Base-by-base conservation (phyloP, 805 yeast species). In the Debaryomyces hansenii region DNA sequence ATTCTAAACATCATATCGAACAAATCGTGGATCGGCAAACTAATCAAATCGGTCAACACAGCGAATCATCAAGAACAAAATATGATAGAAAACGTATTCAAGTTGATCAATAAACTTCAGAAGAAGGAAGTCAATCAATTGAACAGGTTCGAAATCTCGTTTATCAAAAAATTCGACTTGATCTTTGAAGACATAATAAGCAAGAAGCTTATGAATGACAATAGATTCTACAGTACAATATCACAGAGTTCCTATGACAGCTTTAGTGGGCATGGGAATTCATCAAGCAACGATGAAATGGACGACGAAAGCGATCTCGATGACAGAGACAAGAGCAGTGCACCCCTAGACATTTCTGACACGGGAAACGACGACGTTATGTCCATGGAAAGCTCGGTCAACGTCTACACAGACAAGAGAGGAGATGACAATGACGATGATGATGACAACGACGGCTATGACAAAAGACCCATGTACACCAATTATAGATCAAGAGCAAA, bases 261-360 rank as follows among this genome's bases (percentile, higher is more conserved):
- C 42, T 14, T 24, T 15, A 21, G 29, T 7, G 8, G 27, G 9
- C n/a, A n/a, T 14, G 14, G 15, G 4, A 15, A 21, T 24, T n/a
- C 40, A 2, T 24, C 27, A 5, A 14, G 11, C 10, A 46, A 34
- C 21, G 56, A 52, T 40, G 56, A 55, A 18, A 54, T 50, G 15
- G 51, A 50, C 41, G 61, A 55, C 41, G 63, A 52, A 27, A 60
- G 64, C 35, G 67, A 62, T 41, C 48, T 59, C 14, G 68, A 59
- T 15, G 63, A 52, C 12, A 50, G 43, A 5, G 46, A 46, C 8
- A 54, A 51, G 31, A 45, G 51, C 12, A 41, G 52, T 14, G 56
- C 52, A 5, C 57, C 50, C 2, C 58, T 57, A 15, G 66, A 62
- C 40, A 57, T 52, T 24, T 55, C 61, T 6, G 64, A 60, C 34